Conservation (phyloP, 2,329 filamentous ascomycete species). For the Trichothecium sympodiale region DNA sequence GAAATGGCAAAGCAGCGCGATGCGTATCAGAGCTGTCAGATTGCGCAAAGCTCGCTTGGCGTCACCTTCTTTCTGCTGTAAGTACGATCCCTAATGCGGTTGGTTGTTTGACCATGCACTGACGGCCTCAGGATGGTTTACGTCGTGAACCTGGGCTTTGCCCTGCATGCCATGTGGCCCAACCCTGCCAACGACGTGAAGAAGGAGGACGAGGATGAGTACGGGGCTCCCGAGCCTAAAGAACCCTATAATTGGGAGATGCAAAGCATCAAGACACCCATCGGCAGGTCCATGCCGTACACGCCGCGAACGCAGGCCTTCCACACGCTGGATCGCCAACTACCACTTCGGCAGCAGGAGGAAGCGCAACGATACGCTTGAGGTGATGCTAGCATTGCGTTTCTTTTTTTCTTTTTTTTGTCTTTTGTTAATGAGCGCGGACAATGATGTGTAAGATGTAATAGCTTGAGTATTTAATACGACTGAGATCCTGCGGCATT, state of each 20-base stretch:
- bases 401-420: neutral
- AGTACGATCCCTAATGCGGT: constrained; percentile 20
- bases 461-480: no score
- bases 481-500: no score
- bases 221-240: constrained; percentile 20
- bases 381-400: constrained; percentile 1
- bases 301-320: constrained; percentile 60
- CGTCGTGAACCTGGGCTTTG: constrained; percentile 44
- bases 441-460: no score
- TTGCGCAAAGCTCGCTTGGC: constrained; percentile 58
- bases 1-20: constrained; percentile 41
- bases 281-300: constrained; percentile 34
- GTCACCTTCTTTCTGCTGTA: constrained; percentile 58
- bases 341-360: constrained; percentile 35
- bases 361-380: neutral
- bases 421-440: no score
- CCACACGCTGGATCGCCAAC: constrained; percentile 46
- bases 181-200: constrained; percentile 32
- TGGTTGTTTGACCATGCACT: constrained; percentile 2
- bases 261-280: constrained; percentile 33
- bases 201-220: constrained; percentile 21
- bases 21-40: constrained; percentile 48
- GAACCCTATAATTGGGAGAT: constrained; percentile 47
- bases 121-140: constrained; percentile 51
- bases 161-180: constrained; percentile 46